Conservation (phyloP, 2,329 filamentous ascomycete species). For the Thielaviopsis musarum region DNA sequence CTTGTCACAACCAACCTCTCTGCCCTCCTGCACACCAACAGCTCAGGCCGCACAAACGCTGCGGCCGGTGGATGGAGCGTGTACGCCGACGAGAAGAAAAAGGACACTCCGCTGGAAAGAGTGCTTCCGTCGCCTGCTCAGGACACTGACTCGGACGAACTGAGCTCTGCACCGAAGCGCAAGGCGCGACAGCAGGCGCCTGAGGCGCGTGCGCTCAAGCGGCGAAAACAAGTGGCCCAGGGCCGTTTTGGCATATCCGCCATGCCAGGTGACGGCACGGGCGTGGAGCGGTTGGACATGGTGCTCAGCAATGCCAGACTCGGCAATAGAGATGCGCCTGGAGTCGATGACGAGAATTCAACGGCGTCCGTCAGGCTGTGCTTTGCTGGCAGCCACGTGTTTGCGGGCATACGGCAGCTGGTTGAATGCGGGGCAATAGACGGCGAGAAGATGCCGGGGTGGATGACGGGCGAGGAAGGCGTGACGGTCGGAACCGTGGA, state of each 20-base stretch:
- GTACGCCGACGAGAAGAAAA: conserved; percentile 48
- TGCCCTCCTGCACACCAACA: conserved; percentile 51
- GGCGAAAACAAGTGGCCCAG: conserved; percentile 42
- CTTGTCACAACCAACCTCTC: conserved; percentile 55
- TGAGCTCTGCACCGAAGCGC: not conserved
- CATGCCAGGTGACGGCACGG: conserved; percentile 37
- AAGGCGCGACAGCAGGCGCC: not conserved
- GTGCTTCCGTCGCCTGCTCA: conserved; percentile 29
- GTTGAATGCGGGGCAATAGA: conserved; percentile 63
- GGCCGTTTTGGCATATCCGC: conserved; percentile 54
- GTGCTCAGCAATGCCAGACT: conserved; percentile 20
- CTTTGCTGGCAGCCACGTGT: conserved; percentile 63
- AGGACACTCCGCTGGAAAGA: conserved; percentile 38
- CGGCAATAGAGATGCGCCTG: not conserved
- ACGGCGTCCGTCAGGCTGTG: conserved; percentile 45
- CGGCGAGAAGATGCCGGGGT: conserved; percentile 65
- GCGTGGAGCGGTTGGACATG: conserved; percentile 45
- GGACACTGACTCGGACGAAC: conserved; percentile 9
- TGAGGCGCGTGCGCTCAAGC: conserved; percentile 28
- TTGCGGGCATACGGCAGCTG: conserved; percentile 61
- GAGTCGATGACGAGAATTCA: conserved; percentile 4
- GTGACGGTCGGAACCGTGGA: conserved; percentile 57
- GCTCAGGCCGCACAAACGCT: conserved; percentile 50
- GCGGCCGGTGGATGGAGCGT: conserved; percentile 66
- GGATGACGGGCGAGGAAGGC: conserved; percentile 79